Evolutionary conservation across 2,329 filamentous ascomycete species (phyloP).

Genomic region (Scolecobasidium constrictum): DNA sequence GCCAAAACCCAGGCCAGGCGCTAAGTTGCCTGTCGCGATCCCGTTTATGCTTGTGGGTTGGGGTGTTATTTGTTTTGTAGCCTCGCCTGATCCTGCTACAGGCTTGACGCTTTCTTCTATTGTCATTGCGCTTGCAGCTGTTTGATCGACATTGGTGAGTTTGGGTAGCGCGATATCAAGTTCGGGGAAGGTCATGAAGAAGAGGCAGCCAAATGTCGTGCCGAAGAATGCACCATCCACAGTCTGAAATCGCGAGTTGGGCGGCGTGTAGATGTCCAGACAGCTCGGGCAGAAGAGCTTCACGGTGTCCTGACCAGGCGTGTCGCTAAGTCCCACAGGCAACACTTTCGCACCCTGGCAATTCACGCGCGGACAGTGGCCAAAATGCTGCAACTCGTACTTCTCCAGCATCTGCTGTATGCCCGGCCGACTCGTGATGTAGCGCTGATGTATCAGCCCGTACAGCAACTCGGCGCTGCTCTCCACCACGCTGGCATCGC

Average conservation of each 20-base stretch:
- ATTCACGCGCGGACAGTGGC: conserved; percentile 85
- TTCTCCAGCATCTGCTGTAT: conserved; percentile 99
- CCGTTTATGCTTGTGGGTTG: conserved; percentile 63
- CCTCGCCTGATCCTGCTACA: conserved; percentile 7
- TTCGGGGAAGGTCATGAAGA: conserved; percentile 97
- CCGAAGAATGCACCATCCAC: conserved; percentile 98
- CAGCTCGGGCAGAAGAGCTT: conserved; percentile 97
- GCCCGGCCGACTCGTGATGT: conserved; percentile 90
- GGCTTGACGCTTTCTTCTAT: conserved; percentile 20
- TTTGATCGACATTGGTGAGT: conserved; percentile 18
- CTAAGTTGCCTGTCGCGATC: conserved; percentile 75
- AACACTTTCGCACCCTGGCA: conserved; percentile 85
- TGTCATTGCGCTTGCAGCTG: conserved; percentile 21
- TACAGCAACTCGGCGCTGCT: conserved; percentile 97
- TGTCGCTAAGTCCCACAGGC: conserved; percentile 87
- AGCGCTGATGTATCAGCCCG: conserved; percentile 94
- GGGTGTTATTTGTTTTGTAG: conserved; percentile 20
- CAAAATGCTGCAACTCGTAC: conserved; percentile 94
- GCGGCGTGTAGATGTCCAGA: conserved; percentile 92
- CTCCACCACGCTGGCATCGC: conserved; percentile 90
- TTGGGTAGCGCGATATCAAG: conserved; percentile 55
- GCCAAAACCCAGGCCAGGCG: conserved; percentile 68
- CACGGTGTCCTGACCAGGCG: conserved; percentile 91
- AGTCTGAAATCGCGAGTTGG: conserved; percentile 93
- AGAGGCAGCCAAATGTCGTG: conserved; percentile 90